phyloP scores from a whole-genome alignment of 179 eudicot genomes.

The Silene noctiflora region DNA sequence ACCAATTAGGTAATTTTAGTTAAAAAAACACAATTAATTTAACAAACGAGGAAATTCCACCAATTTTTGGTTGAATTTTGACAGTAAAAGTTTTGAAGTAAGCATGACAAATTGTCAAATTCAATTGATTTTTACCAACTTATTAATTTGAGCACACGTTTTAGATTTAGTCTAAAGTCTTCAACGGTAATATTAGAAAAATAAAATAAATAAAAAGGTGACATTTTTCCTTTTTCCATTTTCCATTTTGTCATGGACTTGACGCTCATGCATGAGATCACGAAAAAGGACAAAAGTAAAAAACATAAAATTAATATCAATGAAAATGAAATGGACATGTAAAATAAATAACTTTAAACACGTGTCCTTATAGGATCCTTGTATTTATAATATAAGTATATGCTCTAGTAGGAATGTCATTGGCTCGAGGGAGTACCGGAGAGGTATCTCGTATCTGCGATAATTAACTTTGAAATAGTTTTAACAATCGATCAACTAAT shows the following conservation, averaged over 20 bases:
- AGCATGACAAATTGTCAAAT: not conserved
- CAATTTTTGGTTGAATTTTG: not conserved
- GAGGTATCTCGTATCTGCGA: too few relatives aligned
- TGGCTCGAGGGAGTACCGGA: too few relatives aligned
- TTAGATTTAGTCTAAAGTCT: conserved; percentile 13
- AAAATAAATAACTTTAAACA: not conserved
- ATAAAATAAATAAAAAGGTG: not conserved
- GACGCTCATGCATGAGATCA: conserved; percentile 13
- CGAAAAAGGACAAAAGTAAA: not conserved
- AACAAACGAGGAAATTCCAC: not conserved
- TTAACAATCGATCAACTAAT: too few relatives aligned
- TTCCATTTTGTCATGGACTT: not conserved
- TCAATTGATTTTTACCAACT: conserved; percentile 8
- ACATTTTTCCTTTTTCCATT: not conserved
- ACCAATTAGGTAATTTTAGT: not conserved
- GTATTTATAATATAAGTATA: not conserved
- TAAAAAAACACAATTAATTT: not conserved
- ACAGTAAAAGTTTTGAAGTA: not conserved
- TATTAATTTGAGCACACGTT: conserved; percentile 1
- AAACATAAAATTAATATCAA: not conserved
- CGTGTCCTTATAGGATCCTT: not conserved
- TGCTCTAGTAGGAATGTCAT: too few relatives aligned
- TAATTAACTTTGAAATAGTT: too few relatives aligned
- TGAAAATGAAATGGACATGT: conserved; percentile 7
- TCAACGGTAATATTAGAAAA: conserved; percentile 19